A percentile compares a stretch with the other conserved stretches of the same genome.
These are phyloP conservation scores for Tylopilus sp. DNA, from an alignment of 768 basidiomycete species.

Conservation along the genomic window DNA sequence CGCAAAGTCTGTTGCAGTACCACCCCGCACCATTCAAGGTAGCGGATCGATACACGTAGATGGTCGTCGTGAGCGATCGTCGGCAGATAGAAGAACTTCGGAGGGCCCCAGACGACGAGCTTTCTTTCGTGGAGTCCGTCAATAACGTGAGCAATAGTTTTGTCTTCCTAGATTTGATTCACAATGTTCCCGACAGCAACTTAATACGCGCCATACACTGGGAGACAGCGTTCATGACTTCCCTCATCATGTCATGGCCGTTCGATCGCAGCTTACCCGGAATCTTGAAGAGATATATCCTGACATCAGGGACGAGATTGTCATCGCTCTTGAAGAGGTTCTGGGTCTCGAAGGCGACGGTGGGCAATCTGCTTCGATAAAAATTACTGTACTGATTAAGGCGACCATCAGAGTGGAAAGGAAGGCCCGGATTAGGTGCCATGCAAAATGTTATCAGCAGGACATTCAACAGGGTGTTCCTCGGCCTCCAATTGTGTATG, in stretches of 20 bases:
- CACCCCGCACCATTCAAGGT: slow-evolving; percentile 31
- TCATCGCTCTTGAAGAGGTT: neutral
- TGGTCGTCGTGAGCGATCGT: slow-evolving; percentile 16
- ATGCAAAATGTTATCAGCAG: neutral
- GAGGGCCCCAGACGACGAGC: slow-evolving; percentile 35
- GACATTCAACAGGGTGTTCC: neutral
- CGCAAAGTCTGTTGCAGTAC: slow-evolving; percentile 19
- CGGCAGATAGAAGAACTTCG: slow-evolving; percentile 5
- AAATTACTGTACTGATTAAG: neutral
- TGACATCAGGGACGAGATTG: neutral
- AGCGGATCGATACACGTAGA: slow-evolving; percentile 8
- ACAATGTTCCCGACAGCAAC: slow-evolving; percentile 20
- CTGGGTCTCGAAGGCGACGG: neutral
- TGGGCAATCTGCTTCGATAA: neutral
- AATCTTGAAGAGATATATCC: neutral
- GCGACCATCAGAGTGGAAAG: neutral
- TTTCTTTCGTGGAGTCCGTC: slow-evolving; percentile 34
- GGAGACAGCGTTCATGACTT: slow-evolving; percentile 23
- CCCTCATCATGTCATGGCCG: slow-evolving; percentile 22
- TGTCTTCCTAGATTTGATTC: neutral
- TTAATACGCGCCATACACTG: slow-evolving; percentile 31
- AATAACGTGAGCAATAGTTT: slow-evolving; percentile 29
- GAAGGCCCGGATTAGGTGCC: too few relatives aligned
- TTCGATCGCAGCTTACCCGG: slow-evolving; percentile 13
- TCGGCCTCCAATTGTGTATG: neutral